These are phyloP conservation scores for Onygena corvina DNA, from an alignment of 2,329 filamentous ascomycete species.

Conservation along the genomic window DNA sequence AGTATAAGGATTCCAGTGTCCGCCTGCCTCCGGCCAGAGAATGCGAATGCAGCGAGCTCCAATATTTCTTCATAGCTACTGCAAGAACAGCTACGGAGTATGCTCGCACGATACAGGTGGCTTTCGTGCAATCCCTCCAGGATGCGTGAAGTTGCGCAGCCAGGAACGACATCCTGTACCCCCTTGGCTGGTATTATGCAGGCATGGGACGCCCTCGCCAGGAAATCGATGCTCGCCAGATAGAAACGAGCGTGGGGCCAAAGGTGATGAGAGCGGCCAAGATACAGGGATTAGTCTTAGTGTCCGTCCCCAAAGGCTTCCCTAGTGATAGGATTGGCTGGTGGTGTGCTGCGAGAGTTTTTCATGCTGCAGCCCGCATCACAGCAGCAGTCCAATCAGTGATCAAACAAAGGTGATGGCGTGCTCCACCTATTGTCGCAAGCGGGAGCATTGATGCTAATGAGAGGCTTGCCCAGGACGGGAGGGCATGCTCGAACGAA, in stretches of 20 bases:
- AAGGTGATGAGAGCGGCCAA: slow-evolving; percentile 3
- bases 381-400: slow-evolving; percentile 7
- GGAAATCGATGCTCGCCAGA: background rate
- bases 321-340: slow-evolving; percentile 5
- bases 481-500: background rate
- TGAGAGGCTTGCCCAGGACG: background rate
- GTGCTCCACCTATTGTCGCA: slow-evolving; percentile 1
- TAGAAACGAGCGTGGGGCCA: slow-evolving; percentile 7
- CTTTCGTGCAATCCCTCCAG: background rate
- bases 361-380: slow-evolving; percentile 7
- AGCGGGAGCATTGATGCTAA: background rate
- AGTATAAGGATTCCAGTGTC: background rate
- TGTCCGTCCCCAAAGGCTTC: slow-evolving; percentile 5
- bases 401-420: background rate
- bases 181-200: background rate
- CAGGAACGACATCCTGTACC: background rate
- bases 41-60: background rate
- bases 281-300: slow-evolving; percentile 5
- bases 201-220: slow-evolving; percentile 7
- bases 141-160: background rate
- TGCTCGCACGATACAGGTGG: background rate
- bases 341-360: background rate
- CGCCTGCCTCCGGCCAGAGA: background rate
- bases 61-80: background rate
- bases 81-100: background rate